Conservation (phyloP, 2,329 filamentous ascomycete genomes). For the Ophiostoma pallidulum region DNA sequence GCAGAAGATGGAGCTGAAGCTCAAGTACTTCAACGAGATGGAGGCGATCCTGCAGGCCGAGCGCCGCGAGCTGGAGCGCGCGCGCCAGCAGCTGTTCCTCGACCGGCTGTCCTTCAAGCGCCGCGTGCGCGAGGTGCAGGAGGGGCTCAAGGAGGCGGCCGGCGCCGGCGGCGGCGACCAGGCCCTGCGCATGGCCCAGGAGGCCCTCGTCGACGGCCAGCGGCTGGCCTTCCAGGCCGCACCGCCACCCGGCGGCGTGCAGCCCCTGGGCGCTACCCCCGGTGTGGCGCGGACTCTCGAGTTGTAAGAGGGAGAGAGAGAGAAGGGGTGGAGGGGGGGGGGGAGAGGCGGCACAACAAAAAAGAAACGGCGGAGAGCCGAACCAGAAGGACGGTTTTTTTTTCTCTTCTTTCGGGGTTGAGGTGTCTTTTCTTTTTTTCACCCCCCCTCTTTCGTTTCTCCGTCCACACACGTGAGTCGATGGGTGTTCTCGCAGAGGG, state of each 20-base stretch:
- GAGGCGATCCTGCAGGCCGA: constrained; percentile 87
- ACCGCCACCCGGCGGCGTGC: constrained; percentile 34
- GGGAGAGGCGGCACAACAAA: not conserved
- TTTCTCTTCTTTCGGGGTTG: too few relatives aligned
- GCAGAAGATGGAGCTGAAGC: constrained; percentile 90
- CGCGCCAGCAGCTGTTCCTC: constrained; percentile 85
- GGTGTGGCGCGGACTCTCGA: constrained; percentile 50
- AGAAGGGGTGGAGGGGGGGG: not conserved
- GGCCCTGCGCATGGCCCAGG: constrained; percentile 38
- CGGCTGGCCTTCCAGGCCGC: constrained; percentile 44
- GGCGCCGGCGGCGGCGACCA: constrained; percentile 42
- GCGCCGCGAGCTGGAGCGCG: constrained; percentile 82
- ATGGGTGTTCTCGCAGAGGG: too few relatives aligned
- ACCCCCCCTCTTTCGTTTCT: too few relatives aligned
- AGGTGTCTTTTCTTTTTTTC: too few relatives aligned
- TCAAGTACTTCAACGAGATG: constrained; percentile 94
- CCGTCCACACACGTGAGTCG: too few relatives aligned
- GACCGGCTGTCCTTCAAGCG: constrained; percentile 86
- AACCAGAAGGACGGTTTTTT: too few relatives aligned
- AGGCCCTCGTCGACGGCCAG: constrained; percentile 38
- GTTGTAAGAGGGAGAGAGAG: constrained; percentile 27
- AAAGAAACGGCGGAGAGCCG: too few relatives aligned
- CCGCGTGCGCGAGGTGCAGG: constrained; percentile 74
- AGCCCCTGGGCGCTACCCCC: constrained; percentile 42
- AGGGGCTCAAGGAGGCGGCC: constrained; percentile 52